Percentiles rank a stretch among this genome's conserved stretches.
Conservation (phyloP, 177 flowering plant species). For the Vitis hybrid region DNA sequence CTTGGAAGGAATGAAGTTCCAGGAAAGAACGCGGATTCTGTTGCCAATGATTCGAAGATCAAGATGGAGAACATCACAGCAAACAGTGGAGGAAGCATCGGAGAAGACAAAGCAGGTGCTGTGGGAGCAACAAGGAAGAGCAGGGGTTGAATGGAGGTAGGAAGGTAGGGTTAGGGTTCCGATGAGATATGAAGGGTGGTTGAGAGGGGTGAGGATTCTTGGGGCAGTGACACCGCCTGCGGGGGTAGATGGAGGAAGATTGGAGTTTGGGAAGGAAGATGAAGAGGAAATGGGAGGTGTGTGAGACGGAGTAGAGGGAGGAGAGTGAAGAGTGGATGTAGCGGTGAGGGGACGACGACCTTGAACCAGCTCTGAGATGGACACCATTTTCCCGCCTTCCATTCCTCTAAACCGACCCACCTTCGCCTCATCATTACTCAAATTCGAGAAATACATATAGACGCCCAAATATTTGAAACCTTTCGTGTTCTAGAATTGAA, state of each 20-base stretch:
- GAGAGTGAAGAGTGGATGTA: constrained; percentile 35
- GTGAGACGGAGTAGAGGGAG: constrained; percentile 2
- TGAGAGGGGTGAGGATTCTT: constrained; percentile 18
- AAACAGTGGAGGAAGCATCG: constrained; percentile 51
- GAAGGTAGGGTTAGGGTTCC: constrained; percentile 24
- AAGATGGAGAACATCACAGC: constrained; percentile 63
- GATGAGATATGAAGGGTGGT: constrained; percentile 4
- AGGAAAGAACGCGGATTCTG: constrained; percentile 55
- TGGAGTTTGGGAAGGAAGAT: neutral
- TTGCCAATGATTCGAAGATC: constrained; percentile 38
- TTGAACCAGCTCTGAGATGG: constrained; percentile 55
- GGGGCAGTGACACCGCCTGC: constrained; percentile 36
- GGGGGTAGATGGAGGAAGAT: neutral
- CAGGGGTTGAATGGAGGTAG: constrained; percentile 10
- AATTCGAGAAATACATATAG: no score
- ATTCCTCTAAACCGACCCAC: neutral
- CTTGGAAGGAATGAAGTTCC: constrained; percentile 81
- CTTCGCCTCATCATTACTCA: no score
- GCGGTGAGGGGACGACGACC: constrained; percentile 56
- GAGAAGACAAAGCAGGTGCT: constrained; percentile 60
- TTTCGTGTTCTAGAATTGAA: no score
- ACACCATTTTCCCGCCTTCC: constrained; percentile 33
- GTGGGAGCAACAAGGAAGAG: constrained; percentile 11
- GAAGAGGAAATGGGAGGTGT: constrained; percentile 7
- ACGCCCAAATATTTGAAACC: no score